Evolutionary conservation across 176 grass and related monocot genomes (phyloP), one percentile per base, ranked within the genome.

Genomic region (Puccinellia tenuiflora): DNA sequence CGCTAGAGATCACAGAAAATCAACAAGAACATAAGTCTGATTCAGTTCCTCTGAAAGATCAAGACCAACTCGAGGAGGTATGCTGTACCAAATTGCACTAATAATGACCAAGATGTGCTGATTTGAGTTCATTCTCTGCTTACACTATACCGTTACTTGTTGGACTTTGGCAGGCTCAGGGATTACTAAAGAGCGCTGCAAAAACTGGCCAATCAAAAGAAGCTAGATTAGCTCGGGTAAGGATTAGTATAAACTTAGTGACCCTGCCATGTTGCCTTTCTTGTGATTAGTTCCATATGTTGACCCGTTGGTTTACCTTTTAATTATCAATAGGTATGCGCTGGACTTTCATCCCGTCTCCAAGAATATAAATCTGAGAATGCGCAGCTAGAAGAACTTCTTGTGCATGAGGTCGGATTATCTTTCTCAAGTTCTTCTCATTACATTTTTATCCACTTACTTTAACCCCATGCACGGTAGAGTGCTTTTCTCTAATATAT

Each of bases 351-450:
- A n/a, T 90, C 93, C 61, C 96, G 93, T 31, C 93, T 99, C 81
- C 96, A 99, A 90, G 96, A 99, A 68, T 99, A 99, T 75, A 99
- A 96, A 88, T 93, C 96, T 60, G 96, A 99, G 86, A 99, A 99
- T 77, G 83, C 93, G 53, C 96, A 99, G 61, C 89, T 99, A 34
- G 96, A 99, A 78, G 96, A 99, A 83, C 93, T 99, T 85, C 91
- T 99, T 64, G 83, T 93, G 89, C 91, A 93, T 77, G 91, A 99
- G 93, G 96, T 99, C 55, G 81, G 76, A 50, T 67, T 37, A 74
- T 39, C 30, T 85, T 68, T 31, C 5, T 3, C 16, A 54, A 9
- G 24, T 83, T 74, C 9, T 62, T 91, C 4, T 84, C 26, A 5
- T 81, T 38, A 48, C 48, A 48, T 30, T 29, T 85, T 24, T 67